Evolutionary conservation across 2,329 filamentous ascomycete species (phyloP).

Genomic region (Colletotrichum sp.): DNA sequence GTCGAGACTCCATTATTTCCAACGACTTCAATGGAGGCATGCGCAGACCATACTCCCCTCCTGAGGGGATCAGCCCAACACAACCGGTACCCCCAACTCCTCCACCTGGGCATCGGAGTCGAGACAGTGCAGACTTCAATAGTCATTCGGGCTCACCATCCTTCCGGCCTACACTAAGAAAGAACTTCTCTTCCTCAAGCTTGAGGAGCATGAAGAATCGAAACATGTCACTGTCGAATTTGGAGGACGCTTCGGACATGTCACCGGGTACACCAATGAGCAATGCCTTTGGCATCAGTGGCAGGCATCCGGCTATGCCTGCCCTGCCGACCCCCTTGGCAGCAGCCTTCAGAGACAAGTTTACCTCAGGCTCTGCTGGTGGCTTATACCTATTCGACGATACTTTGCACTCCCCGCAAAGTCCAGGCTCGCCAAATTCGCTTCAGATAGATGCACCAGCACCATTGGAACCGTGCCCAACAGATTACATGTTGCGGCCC

Average conservation of each 20-base stretch:
- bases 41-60: constrained; percentile 12
- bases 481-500: constrained; percentile 85
- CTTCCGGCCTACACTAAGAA: constrained; percentile 57
- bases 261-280: constrained; percentile 79
- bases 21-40: neutral
- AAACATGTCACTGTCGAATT: constrained; percentile 71
- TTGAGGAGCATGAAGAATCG: constrained; percentile 75
- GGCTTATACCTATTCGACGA: constrained; percentile 85
- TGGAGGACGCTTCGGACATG: constrained; percentile 67
- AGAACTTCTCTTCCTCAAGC: constrained; percentile 75
- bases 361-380: constrained; percentile 63
- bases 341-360: constrained; percentile 64
- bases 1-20: neutral
- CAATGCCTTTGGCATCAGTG: constrained; percentile 62
- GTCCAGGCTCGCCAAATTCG: constrained; percentile 69
- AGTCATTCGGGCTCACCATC: constrained; percentile 59
- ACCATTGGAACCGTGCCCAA: constrained; percentile 89
- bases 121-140: constrained; percentile 40
- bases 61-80: constrained; percentile 21
- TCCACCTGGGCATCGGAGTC: constrained; percentile 31
- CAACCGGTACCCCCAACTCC: constrained; percentile 24
- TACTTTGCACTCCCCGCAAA: constrained; percentile 73
- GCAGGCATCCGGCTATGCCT: constrained; percentile 61
- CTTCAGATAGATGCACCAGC: constrained; percentile 71
- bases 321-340: constrained; percentile 72